phyloP scores from a whole-genome alignment of 176 grass and related monocot genomes.

The Triticum monococcum region DNA sequence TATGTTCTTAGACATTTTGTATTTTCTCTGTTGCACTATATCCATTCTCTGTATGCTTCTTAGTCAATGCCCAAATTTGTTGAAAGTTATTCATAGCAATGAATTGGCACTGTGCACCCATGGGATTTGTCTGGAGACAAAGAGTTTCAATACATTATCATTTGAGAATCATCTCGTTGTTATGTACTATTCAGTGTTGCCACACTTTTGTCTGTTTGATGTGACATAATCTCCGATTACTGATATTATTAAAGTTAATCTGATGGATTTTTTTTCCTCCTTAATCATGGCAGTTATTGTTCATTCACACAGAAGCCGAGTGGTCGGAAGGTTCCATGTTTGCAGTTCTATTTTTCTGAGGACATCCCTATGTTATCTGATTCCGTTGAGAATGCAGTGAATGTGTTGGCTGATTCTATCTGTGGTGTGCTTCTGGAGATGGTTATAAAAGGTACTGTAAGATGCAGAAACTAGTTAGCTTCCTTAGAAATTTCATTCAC shows the following conservation, averaged over 20 bases:
- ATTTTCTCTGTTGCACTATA: too few species aligned
- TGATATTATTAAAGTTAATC: conserved; percentile 14
- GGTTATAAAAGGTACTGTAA: conserved; percentile 81
- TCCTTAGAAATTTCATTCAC: conserved; percentile 2
- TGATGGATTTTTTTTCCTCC: neutral
- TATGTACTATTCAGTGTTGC: neutral
- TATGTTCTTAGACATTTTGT: neutral
- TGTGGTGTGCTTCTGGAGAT: conserved; percentile 73
- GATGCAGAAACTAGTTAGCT: neutral
- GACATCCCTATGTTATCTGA: conserved; percentile 49
- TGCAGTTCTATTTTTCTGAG: conserved; percentile 70
- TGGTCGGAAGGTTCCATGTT: conserved; percentile 42
- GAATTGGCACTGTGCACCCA: neutral
- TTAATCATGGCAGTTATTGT: conserved; percentile 52
- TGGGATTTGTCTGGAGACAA: neutral
- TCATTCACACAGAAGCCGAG: conserved; percentile 37
- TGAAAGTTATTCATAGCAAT: neutral
- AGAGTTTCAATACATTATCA: neutral
- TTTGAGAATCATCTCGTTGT: neutral
- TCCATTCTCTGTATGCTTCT: too few species aligned
- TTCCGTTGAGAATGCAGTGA: conserved; percentile 69
- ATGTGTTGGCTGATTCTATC: conserved; percentile 64
- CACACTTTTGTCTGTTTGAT: neutral
- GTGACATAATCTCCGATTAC: neutral
- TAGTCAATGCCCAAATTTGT: neutral